phyloP scores from a whole-genome alignment of 805 yeast genomes.

The Candida pseudoglaebosa region DNA sequence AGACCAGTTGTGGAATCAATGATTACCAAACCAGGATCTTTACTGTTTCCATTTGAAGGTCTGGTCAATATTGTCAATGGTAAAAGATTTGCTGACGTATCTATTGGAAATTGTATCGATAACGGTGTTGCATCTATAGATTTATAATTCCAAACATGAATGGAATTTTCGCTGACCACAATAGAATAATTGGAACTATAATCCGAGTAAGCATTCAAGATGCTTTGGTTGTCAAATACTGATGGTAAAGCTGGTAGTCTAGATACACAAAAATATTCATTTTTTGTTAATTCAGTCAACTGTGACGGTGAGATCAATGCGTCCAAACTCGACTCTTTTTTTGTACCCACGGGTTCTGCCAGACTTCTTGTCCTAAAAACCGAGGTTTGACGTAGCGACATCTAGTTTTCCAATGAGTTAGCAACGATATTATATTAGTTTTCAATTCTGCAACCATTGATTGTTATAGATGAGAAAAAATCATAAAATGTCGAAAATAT shows the following conservation, averaged over 20 bases:
- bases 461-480: constrained; percentile 1
- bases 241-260: constrained; percentile 55
- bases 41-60: constrained; percentile 48
- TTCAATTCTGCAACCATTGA: background rate
- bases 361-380: constrained; percentile 7
- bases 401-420: background rate
- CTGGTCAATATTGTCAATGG: constrained; percentile 58
- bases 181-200: constrained; percentile 46
- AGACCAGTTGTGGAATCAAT: constrained; percentile 57
- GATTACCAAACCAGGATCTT: constrained; percentile 68
- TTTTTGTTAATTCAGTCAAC: constrained; percentile 50
- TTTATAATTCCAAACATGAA: constrained; percentile 66
- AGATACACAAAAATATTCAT: constrained; percentile 53
- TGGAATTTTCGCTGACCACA: constrained; percentile 44
- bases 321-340: background rate
- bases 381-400: constrained; percentile 6
- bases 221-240: constrained; percentile 17
- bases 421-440: background rate
- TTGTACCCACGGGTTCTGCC: constrained; percentile 3
- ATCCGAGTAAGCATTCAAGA: constrained; percentile 43
- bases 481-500: background rate
- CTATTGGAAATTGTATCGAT: constrained; percentile 50
- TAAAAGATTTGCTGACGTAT: constrained; percentile 17
- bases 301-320: constrained; percentile 1
- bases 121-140: constrained; percentile 59